These are phyloP conservation scores for Plantago rigida DNA, from an alignment of 305 asterid species.

Conservation along the genomic window DNA sequence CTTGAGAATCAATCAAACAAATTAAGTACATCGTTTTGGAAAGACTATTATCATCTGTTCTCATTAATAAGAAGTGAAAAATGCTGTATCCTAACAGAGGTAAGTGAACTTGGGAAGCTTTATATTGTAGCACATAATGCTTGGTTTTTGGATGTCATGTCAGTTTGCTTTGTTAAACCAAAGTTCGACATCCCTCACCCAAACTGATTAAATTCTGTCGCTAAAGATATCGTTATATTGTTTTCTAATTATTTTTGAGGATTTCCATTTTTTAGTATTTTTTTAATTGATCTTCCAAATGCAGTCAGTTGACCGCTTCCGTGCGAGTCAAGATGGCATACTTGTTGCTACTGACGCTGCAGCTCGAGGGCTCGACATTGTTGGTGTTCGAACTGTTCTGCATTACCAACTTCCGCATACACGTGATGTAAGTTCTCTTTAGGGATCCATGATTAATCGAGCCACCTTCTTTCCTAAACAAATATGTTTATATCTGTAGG, in stretches of 20 bases:
- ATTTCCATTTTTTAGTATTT: background rate
- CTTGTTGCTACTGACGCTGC: conserved; percentile 96
- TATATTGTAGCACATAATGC: too few relatives aligned
- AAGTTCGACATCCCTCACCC: background rate
- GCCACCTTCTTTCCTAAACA: conserved; percentile 12
- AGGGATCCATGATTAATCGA: conserved; percentile 13
- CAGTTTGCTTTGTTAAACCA: background rate
- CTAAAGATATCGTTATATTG: background rate
- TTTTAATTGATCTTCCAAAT: conserved; percentile 26
- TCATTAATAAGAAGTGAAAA: background rate
- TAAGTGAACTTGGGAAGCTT: too few relatives aligned
- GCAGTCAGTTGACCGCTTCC: conserved; percentile 93
- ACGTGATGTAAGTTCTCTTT: conserved; percentile 55
- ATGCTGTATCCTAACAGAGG: background rate
- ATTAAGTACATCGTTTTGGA: background rate
- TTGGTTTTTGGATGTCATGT: background rate
- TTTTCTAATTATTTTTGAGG: too few relatives aligned
- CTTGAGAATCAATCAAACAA: background rate
- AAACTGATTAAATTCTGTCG: background rate
- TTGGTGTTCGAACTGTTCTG: conserved; percentile 83
- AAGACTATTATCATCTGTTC: background rate
- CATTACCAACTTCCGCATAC: conserved; percentile 97
- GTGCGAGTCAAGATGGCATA: conserved; percentile 58
- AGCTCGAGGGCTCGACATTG: conserved; percentile 87
- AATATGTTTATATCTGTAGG: conserved; percentile 39